A percentile compares a stretch with the other conserved stretches of the same genome.
These are phyloP conservation scores for Cyberlindnera petersonii DNA, from an alignment of 805 yeast species.

Conservation along the genomic window DNA sequence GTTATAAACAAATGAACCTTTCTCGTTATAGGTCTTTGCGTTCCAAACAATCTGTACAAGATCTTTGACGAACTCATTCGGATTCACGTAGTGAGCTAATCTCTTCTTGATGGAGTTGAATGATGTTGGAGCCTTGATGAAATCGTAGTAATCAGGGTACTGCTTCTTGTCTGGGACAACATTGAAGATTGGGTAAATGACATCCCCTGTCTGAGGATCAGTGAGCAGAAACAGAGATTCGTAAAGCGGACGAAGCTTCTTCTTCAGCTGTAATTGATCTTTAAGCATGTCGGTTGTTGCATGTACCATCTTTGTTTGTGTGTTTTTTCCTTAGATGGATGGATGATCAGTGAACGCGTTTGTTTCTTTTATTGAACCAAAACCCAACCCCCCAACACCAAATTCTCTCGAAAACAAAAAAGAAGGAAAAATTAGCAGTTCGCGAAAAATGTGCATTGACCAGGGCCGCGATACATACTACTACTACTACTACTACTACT, in stretches of 20 bases:
- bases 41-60: conserved; percentile 86
- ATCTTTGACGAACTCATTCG: conserved; percentile 71
- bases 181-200: conserved; percentile 56
- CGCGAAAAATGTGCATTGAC: no score
- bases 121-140: conserved; percentile 78
- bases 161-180: conserved; percentile 68
- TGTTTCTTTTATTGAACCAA: no score
- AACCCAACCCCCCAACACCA: no score
- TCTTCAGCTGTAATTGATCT: conserved; percentile 19
- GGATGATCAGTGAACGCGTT: no score
- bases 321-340: no score
- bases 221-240: conserved; percentile 39
- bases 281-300: not conserved
- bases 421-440: no score
- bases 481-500: no score
- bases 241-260: conserved; percentile 26
- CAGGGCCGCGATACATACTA: no score
- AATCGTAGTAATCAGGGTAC: conserved; percentile 71
- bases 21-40: conserved; percentile 78
- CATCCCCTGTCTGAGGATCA: conserved; percentile 36
- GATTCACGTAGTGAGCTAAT: conserved; percentile 50
- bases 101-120: conserved; percentile 65
- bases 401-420: no score
- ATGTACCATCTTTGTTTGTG: not conserved
- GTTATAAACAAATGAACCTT: conserved; percentile 59